Evolutionary conservation across 768 basidiomycete species (phyloP).

Genomic region (Porphyrellus cyaneotinctus): DNA sequence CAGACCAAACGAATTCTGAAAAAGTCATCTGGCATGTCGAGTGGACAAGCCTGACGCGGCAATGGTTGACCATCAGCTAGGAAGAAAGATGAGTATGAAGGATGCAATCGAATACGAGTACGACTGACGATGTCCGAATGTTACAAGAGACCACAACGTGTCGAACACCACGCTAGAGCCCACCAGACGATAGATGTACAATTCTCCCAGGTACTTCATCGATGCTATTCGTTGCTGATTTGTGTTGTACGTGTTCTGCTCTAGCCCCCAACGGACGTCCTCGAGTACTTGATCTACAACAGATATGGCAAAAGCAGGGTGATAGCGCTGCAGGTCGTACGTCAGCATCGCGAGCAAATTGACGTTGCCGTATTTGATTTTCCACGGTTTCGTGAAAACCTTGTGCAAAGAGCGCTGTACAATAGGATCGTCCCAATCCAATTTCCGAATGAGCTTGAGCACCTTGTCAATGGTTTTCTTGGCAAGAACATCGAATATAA

Average conservation of each 20-base stretch:
- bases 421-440: constrained; percentile 86
- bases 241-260: constrained; percentile 91
- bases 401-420: constrained; percentile 68
- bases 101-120: not conserved
- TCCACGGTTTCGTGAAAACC: constrained; percentile 98
- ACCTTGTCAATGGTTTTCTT: constrained; percentile 97
- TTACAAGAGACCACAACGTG: constrained; percentile 88
- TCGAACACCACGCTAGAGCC: constrained; percentile 91
- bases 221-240: constrained; percentile 92
- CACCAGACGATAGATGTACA: constrained; percentile 93
- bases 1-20: constrained; percentile 92
- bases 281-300: constrained; percentile 95
- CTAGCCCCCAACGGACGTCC: constrained; percentile 84
- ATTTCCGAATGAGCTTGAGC: constrained; percentile 84
- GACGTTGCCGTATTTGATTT: constrained; percentile 89
- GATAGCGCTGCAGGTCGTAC: constrained; percentile 91
- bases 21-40: constrained; percentile 95
- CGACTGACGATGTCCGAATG: constrained; percentile 90
- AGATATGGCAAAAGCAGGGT: constrained; percentile 80
- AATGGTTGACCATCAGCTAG: constrained; percentile 86
- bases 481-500: constrained; percentile 90
- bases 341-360: constrained; percentile 89
- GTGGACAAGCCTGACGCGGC: constrained; percentile 64
- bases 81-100: constrained; percentile 11
- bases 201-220: constrained; percentile 92